Conservation (phyloP, 2,329 filamentous ascomycete species). For the Venturia carpophila region DNA sequence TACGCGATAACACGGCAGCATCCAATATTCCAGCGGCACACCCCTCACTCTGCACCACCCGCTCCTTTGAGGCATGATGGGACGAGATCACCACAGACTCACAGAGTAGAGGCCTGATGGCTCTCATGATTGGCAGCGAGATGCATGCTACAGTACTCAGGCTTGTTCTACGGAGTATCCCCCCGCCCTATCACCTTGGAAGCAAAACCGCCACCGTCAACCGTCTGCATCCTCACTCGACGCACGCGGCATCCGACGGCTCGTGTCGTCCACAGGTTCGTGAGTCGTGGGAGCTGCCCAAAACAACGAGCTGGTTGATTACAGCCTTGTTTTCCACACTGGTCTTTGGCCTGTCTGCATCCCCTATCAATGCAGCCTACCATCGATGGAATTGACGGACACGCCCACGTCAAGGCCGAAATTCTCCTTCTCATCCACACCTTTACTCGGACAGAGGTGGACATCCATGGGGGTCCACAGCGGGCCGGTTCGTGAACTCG, state of each 20-base stretch:
- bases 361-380: too few relatives aligned
- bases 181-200: too few relatives aligned
- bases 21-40: neutral
- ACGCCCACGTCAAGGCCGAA: neutral
- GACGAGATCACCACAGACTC: too few relatives aligned
- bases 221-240: neutral
- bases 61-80: too few relatives aligned
- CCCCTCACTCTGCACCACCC: neutral
- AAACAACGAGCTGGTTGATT: too few relatives aligned
- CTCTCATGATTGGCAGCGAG: neutral
- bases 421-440: neutral
- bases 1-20: neutral
- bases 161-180: too few relatives aligned
- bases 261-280: neutral
- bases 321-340: neutral
- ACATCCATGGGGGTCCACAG: too few relatives aligned
- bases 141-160: neutral
- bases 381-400: too few relatives aligned
- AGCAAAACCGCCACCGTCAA: neutral
- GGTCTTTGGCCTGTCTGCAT: too few relatives aligned
- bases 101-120: too few relatives aligned
- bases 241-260: neutral
- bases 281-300: neutral
- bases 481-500: too few relatives aligned
- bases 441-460: too few relatives aligned